A percentile compares a stretch with the other conserved stretches of the same genome.
Conservation (phyloP, 2,329 filamentous ascomycete species). For the Pestalotiopsis sp. region DNA sequence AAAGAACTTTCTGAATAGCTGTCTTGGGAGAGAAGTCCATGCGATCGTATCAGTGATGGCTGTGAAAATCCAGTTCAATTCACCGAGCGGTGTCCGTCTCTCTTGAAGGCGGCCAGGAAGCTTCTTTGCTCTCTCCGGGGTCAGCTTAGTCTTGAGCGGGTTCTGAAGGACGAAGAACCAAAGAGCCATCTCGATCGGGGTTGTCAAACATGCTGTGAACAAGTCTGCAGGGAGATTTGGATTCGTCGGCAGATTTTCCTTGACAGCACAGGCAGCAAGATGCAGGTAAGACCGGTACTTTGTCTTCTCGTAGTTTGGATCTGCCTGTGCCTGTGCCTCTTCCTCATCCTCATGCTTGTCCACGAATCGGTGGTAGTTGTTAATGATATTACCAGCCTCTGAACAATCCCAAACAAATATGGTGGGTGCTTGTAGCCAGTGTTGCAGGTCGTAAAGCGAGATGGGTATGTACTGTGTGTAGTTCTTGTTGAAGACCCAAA, state of each 20-base stretch:
- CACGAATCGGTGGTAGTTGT: constrained; percentile 91
- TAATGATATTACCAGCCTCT: constrained; percentile 92
- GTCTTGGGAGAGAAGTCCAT: constrained; percentile 90
- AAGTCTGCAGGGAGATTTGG: constrained; percentile 90
- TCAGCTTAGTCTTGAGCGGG: constrained; percentile 69
- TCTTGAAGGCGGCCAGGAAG: constrained; percentile 92
- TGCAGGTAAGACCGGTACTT: constrained; percentile 76
- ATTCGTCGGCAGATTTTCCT: constrained; percentile 93
- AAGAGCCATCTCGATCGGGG: constrained; percentile 95
- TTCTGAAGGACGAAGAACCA: constrained; percentile 97
- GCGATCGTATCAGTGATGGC: constrained; percentile 98
- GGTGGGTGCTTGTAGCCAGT: constrained; percentile 93
- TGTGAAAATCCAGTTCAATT: constrained; percentile 99
- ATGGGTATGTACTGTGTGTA: constrained; percentile 99
- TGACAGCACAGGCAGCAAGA: constrained; percentile 85
- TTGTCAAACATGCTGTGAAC: constrained; percentile 94
- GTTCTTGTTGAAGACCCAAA: constrained; percentile 99
- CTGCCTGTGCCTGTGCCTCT: constrained; percentile 71
- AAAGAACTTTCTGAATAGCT: constrained; percentile 95
- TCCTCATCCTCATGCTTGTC: constrained; percentile 95
- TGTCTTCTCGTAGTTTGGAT: constrained; percentile 83
- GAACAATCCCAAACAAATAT: constrained; percentile 99
- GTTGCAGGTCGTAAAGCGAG: constrained; percentile 90
- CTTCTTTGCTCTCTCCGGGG: constrained; percentile 81
- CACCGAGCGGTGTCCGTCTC: constrained; percentile 87